phyloP scores from a whole-genome alignment of 129 eudicot genomes.

The Tagetes patula region DNA sequence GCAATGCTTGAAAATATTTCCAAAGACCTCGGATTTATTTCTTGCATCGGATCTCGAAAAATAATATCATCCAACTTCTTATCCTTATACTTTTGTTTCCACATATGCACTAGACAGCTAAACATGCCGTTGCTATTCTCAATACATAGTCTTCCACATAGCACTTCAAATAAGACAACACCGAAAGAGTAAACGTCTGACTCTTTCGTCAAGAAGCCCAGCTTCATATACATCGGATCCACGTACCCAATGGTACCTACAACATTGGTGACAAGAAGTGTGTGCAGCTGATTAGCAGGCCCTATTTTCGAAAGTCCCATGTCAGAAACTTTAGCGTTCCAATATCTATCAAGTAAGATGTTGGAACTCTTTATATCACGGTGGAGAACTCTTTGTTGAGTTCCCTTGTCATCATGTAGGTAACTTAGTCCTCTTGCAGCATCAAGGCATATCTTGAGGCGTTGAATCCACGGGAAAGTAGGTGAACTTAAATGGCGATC shows the following conservation, averaged over 20 bases:
- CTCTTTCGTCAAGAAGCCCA: no score
- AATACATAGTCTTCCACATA: no score
- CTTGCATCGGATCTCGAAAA: not conserved
- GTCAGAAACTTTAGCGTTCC: constrained; percentile 18
- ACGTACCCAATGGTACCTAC: not conserved
- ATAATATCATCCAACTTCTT: constrained; percentile 1
- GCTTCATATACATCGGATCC: not conserved
- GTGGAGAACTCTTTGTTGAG: constrained; percentile 10
- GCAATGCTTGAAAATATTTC: constrained; percentile 19
- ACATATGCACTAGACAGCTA: not conserved
- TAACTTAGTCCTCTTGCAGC: constrained; percentile 6
- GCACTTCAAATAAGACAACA: no score
- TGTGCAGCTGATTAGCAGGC: constrained; percentile 1
- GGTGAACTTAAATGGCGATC: not conserved
- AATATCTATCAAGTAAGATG: constrained; percentile 9
- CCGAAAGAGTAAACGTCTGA: no score
- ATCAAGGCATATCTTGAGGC: not conserved
- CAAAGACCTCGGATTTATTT: constrained; percentile 8
- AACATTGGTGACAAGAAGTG: not conserved
- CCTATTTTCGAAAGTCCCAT: constrained; percentile 14
- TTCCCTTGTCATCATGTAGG: constrained; percentile 9
- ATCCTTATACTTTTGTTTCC: constrained; percentile 11
- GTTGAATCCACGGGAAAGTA: constrained; percentile 8
- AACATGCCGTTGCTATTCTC: not conserved
- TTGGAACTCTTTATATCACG: constrained; percentile 19